phyloP scores from a whole-genome alignment of 192 early-diverging fungal genomes.

The Entomortierella lignicola region DNA sequence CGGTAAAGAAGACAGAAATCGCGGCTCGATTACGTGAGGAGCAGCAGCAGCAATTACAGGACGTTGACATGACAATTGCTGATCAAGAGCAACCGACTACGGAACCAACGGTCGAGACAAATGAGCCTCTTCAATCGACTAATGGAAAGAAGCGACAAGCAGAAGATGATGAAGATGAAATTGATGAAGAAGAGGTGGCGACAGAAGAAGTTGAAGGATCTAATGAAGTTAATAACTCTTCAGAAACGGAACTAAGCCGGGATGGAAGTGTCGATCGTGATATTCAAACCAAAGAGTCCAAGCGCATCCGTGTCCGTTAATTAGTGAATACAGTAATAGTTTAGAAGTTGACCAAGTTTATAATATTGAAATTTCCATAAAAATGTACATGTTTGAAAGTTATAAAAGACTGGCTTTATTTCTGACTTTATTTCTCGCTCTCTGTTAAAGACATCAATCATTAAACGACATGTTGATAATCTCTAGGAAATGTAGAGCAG shows the following conservation, averaged over 20 bases:
- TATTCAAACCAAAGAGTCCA: conserved; percentile 17
- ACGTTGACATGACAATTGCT: conserved; percentile 6
- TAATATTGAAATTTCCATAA: neutral
- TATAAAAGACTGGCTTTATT: too few species aligned
- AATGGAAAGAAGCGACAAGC: conserved; percentile 16
- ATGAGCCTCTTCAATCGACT: neutral
- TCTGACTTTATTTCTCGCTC: too few species aligned
- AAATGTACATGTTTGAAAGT: neutral
- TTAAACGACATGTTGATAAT: neutral
- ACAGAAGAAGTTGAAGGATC: neutral
- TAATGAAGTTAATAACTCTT: neutral
- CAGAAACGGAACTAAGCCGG: neutral
- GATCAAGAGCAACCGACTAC: neutral
- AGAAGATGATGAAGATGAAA: conserved; percentile 9
- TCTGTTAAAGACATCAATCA: too few species aligned
- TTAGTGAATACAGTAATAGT: too few species aligned
- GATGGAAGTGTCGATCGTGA: conserved; percentile 3
- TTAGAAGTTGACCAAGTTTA: too few species aligned
- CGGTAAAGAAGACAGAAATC: conserved; percentile 21
- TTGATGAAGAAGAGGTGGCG: neutral
- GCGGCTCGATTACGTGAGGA: conserved; percentile 19
- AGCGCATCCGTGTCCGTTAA: conserved; percentile 38
- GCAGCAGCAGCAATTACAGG: neutral
- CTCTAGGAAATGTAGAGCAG: neutral
- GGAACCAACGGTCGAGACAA: neutral